Percentiles rank a stretch among this genome's conserved stretches.
Evolutionary conservation across 2,329 filamentous ascomycete species (phyloP).

Genomic region (Pseudodiploospora longispora): DNA sequence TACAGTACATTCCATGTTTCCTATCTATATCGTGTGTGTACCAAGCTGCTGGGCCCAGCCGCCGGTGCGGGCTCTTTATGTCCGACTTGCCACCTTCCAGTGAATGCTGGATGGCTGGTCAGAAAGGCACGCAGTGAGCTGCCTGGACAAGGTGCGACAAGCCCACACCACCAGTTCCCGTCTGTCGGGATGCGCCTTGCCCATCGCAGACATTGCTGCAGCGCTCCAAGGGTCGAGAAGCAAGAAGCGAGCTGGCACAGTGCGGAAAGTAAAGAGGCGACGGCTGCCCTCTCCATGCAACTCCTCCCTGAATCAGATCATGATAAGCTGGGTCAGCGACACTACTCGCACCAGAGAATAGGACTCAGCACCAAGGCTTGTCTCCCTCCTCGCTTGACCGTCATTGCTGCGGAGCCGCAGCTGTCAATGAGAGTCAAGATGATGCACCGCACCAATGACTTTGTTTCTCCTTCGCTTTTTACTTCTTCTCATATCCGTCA

Average conservation of each 20-base stretch:
- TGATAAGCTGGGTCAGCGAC: too few relatives aligned
- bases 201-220: conserved; percentile 6
- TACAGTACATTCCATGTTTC: neutral
- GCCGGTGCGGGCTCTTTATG: neutral
- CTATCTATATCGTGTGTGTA: neutral
- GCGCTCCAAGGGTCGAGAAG: conserved; percentile 1
- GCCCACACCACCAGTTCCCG: conserved; percentile 9
- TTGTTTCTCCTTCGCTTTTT: too few relatives aligned
- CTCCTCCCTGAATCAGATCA: too few relatives aligned
- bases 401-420: too few relatives aligned
- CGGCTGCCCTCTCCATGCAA: too few relatives aligned
- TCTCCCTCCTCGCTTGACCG: too few relatives aligned
- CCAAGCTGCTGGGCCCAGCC: neutral
- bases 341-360: too few relatives aligned
- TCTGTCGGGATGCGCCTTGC: conserved; percentile 6
- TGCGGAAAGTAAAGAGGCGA: neutral
- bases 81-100: too few relatives aligned
- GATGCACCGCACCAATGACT: too few relatives aligned
- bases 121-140: conserved; percentile 2
- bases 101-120: neutral
- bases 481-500: too few relatives aligned
- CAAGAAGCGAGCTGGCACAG: neutral
- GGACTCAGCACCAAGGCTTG: too few relatives aligned
- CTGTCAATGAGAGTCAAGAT: too few relatives aligned
- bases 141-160: conserved; percentile 3